A percentile compares a stretch with the other conserved stretches of the same genome.
These are phyloP conservation scores for Cladophialophora carrionii DNA, from an alignment of 2,329 filamentous ascomycete species.

Conservation along the genomic window DNA sequence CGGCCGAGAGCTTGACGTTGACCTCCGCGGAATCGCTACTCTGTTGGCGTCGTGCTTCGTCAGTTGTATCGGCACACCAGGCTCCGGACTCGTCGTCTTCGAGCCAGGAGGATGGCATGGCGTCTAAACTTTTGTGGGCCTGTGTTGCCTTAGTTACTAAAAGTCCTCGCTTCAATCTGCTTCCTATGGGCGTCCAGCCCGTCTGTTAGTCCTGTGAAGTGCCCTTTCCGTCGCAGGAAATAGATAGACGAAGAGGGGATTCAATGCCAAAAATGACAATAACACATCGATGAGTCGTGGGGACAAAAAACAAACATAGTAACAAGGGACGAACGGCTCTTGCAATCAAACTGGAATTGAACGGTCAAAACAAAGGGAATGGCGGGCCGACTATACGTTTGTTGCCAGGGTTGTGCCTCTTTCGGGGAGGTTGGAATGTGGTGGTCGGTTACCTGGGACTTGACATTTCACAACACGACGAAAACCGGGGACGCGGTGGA, in stretches of 20 bases:
- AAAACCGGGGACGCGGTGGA: too few relatives aligned
- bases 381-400: neutral
- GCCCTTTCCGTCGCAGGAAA: too few relatives aligned
- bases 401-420: slow-evolving; percentile 1
- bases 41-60: neutral
- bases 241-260: too few relatives aligned
- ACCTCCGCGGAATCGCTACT: neutral
- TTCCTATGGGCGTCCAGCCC: too few relatives aligned
- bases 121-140: neutral
- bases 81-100: neutral
- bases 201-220: too few relatives aligned
- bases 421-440: neutral
- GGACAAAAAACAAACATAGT: neutral
- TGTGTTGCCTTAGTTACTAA: neutral
- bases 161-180: neutral
- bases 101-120: neutral
- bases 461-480: neutral
- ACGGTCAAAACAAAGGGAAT: neutral
- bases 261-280: too few relatives aligned
- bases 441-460: neutral
- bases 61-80: neutral
- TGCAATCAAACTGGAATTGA: neutral
- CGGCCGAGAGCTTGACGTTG: neutral
- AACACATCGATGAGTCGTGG: neutral
- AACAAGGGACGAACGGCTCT: neutral